phyloP scores from a whole-genome alignment of 768 basidiomycete species.

The Nevesoporus exiguus region DNA sequence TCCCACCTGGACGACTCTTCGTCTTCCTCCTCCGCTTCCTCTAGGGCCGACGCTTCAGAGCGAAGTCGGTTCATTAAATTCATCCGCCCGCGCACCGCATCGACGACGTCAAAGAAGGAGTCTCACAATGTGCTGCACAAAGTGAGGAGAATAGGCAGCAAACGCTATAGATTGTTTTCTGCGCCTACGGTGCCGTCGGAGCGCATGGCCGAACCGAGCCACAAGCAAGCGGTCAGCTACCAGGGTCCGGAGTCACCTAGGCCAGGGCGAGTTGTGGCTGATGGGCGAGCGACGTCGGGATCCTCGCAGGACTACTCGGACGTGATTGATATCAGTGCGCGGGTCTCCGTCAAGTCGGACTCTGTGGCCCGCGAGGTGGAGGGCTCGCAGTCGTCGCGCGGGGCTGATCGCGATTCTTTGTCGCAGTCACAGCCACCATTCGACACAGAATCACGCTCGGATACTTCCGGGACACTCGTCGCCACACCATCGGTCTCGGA shows the following conservation, averaged over 20 bases:
- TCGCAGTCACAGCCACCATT: conserved; percentile 1
- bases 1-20: conserved; percentile 7
- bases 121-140: conserved; percentile 9
- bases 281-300: not conserved
- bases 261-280: not conserved
- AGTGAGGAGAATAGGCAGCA: not conserved
- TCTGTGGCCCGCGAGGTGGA: not conserved
- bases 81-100: conserved; percentile 13
- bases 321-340: conserved; percentile 24
- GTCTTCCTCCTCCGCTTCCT: conserved; percentile 15
- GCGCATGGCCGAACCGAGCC: not conserved
- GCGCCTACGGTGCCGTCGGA: conserved; percentile 7
- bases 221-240: not conserved
- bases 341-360: not conserved
- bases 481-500: not conserved
- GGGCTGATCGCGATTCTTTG: conserved; percentile 3
- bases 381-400: not conserved
- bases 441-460: conserved; percentile 10
- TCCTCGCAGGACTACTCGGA: conserved; percentile 9
- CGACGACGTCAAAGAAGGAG: conserved; percentile 3
- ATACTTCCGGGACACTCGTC: conserved; percentile 22
- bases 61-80: conserved; percentile 11
- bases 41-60: conserved; percentile 1
- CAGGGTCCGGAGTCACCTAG: not conserved
- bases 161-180: conserved; percentile 20